Base-by-base conservation (phyloP, 164 flowering plant species). In the Cinnamomum chago region DNA sequence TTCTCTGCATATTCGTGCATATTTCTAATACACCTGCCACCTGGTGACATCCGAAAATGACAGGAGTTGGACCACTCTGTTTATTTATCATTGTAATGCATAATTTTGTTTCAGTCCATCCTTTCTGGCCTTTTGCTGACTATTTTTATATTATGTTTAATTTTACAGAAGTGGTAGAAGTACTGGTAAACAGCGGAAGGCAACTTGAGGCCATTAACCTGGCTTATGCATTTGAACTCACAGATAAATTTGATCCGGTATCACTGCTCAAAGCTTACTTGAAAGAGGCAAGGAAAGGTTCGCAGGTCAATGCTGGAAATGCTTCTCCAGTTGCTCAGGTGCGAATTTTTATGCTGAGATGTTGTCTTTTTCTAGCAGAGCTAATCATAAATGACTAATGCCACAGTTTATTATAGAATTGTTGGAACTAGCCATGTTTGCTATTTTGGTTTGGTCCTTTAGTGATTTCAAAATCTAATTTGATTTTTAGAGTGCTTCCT, bases 191-290 rank as follows among this genome's bases (percentile, higher is more conserved):
- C 35, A 88, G 88, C 80, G 96, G 97, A 75, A 88, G 96, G 81
- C 95, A 95, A 62, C 86, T 95, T 74, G 99, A 95, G 82, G 99
- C 97, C 67, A 92, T 95, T 78, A 95, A 92, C 82, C 74, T 95
- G 81, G 93, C 97, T 70, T 88, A 84, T 85, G 95, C 97, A 51
- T 95, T 95, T 87, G 89, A 87, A 68, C 89, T 93, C 52, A 92
- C 92, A 0, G 90, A 84, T 71, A 86, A 86, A 84, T 93, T 90
- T 73, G 76, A 90, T 40, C 98, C 97, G 60, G 90, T 92, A 67
- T 81, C 88, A 55, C 72, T 95, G 55, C 85, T 95, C 79, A 91
- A 93, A 72, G 84, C 95, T 22, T 92, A 90, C 83, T 78, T 95
- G 83, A 86, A 86, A 75, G 97, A 95, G 64, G 89, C 91, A 22